phyloP scores from a whole-genome alignment of 2,329 filamentous ascomycete species.

The Monosporascus sp. region DNA sequence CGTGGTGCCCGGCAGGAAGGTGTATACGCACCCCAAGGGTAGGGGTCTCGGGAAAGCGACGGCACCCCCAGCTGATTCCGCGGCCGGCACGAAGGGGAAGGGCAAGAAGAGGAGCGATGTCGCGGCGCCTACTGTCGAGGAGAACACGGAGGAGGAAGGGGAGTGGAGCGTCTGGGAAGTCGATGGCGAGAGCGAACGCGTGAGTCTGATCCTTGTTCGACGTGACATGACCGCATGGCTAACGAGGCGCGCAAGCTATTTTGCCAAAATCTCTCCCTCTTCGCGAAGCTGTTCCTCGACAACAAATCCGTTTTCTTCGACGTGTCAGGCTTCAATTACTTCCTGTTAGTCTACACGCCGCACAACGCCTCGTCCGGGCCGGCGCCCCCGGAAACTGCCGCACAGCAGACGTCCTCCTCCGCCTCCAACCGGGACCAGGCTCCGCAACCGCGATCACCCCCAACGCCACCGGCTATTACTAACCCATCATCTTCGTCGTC shows the following conservation, averaged over 20 bases:
- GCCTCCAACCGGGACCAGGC: neutral
- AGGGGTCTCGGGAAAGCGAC: conserved; percentile 34
- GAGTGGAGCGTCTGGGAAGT: conserved; percentile 88
- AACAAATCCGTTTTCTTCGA: conserved; percentile 99
- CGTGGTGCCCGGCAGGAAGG: conserved; percentile 59
- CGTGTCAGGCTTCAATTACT: conserved; percentile 90
- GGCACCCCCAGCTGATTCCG: conserved; percentile 23
- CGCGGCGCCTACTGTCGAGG: conserved; percentile 28
- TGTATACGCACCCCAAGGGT: conserved; percentile 62
- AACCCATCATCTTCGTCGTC: neutral
- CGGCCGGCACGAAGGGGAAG: conserved; percentile 33
- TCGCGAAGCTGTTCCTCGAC: conserved; percentile 95
- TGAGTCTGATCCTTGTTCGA: conserved; percentile 31
- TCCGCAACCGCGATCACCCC: neutral
- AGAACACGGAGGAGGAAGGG: conserved; percentile 54
- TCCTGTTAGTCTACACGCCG: conserved; percentile 76
- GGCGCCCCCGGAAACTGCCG: neutral
- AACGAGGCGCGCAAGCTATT: conserved; percentile 58
- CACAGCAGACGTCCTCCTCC: neutral
- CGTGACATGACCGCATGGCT: neutral
- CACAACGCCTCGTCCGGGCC: conserved; percentile 5
- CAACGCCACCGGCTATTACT: neutral
- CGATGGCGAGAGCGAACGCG: conserved; percentile 79
- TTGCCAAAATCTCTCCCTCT: conserved; percentile 91
- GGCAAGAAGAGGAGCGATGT: conserved; percentile 22